A percentile compares a stretch with the other conserved stretches of the same genome.
These are phyloP conservation scores for Calonectria multiphialidica DNA, from an alignment of 2,329 filamentous ascomycete species.

Conservation along the genomic window DNA sequence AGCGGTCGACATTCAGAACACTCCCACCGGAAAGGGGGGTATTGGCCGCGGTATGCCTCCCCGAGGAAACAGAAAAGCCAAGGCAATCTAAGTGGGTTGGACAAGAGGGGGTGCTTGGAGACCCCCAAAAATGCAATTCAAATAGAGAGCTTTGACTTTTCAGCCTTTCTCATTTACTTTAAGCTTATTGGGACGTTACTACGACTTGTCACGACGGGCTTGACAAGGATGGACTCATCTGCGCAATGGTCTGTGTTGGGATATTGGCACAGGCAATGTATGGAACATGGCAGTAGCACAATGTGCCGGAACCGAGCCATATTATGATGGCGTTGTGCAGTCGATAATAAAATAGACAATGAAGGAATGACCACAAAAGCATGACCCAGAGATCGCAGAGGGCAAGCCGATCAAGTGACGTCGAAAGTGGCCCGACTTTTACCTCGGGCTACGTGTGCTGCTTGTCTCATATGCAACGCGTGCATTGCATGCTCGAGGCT, in stretches of 20 bases:
- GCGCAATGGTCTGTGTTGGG: conserved; percentile 1
- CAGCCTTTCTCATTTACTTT: background rate
- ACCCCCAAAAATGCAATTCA: background rate
- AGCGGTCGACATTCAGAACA: conserved; percentile 42
- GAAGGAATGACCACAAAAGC: background rate
- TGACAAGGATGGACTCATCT: conserved; percentile 1
- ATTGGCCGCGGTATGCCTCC: conserved; percentile 16
- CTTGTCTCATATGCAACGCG: background rate
- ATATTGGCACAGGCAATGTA: background rate
- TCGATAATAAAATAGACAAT: conserved; percentile 18
- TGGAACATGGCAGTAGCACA: conserved; percentile 8
- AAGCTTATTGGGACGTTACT: background rate
- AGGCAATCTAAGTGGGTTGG: conserved; percentile 28
- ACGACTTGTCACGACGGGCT: conserved; percentile 1
- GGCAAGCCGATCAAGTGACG: background rate
- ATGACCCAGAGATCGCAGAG: background rate
- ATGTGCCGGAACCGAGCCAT: conserved; percentile 9
- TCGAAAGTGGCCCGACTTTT: background rate
- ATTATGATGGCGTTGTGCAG: conserved; percentile 6
- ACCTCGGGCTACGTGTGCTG: background rate
- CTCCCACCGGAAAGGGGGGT: conserved; percentile 32
- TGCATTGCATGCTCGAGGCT: background rate
- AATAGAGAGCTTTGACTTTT: background rate
- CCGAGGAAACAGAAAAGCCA: conserved; percentile 40
- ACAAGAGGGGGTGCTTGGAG: conserved; percentile 17